phyloP scores from a whole-genome alignment of 495 filamentous ascomycete species.

The Neurospora sp. region DNA sequence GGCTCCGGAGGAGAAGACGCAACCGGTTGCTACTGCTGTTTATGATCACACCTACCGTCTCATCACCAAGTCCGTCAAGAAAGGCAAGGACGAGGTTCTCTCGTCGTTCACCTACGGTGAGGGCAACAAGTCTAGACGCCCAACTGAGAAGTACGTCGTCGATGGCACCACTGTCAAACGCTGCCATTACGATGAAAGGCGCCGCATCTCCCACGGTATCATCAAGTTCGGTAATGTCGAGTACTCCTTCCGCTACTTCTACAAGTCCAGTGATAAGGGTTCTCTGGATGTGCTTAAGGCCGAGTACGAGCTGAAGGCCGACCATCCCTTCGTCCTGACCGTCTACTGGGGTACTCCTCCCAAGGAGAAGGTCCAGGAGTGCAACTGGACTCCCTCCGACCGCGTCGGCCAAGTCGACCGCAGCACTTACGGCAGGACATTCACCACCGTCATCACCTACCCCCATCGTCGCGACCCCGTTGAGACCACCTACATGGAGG shows the following conservation, averaged over 20 bases:
- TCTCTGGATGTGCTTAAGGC: constrained; percentile 15
- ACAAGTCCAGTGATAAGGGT: constrained; percentile 8
- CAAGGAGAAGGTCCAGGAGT: constrained; percentile 1
- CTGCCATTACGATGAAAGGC: constrained; percentile 13
- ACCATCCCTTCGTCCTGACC: not conserved
- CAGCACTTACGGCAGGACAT: not conserved
- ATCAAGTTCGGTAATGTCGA: constrained; percentile 3
- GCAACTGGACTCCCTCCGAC: constrained; percentile 16
- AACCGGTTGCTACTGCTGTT: constrained; percentile 4
- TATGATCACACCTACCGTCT: constrained; percentile 15
- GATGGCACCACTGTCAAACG: not conserved
- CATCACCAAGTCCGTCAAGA: constrained; percentile 1
- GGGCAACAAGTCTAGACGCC: constrained; percentile 2
- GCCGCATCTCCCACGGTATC: constrained; percentile 8
- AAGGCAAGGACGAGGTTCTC: not conserved
- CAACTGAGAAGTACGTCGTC: constrained; percentile 5
- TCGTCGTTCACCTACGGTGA: constrained; percentile 10
- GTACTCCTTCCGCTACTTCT: constrained; percentile 16
- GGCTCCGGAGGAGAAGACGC: not conserved
- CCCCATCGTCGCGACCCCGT: constrained; percentile 18
- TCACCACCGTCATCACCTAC: constrained; percentile 14
- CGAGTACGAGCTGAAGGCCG: constrained; percentile 4
- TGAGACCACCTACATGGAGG: constrained; percentile 11
- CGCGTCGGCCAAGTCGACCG: constrained; percentile 12
- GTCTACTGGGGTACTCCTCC: constrained; percentile 18